phyloP scores from a whole-genome alignment of 2,329 filamentous ascomycete species.

The Arthrobotrys conoides region DNA sequence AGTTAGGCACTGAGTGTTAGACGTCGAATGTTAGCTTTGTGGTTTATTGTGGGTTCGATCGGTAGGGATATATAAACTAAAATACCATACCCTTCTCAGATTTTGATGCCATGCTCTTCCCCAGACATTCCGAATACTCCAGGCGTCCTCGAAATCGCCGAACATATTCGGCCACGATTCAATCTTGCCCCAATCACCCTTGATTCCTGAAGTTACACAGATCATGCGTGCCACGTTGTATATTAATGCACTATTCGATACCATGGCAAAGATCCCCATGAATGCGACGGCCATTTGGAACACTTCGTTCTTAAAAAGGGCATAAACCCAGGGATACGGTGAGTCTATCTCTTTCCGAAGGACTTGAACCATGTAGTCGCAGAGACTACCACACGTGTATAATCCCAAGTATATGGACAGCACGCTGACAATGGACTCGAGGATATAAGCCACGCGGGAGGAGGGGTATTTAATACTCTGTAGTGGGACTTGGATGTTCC shows the following conservation, averaged over 20 bases:
- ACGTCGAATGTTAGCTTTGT: neutral
- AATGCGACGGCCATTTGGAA: constrained; percentile 35
- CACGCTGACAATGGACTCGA: constrained; percentile 7
- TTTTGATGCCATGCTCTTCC: constrained; percentile 41
- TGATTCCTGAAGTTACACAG: constrained; percentile 24
- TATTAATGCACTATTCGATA: constrained; percentile 24
- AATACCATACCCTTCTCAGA: constrained; percentile 27
- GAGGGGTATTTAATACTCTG: constrained; percentile 25
- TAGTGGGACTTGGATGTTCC: constrained; percentile 24
- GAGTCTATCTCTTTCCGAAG: constrained; percentile 13
- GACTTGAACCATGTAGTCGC: constrained; percentile 34
- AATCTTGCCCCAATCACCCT: constrained; percentile 8
- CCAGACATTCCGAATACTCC: constrained; percentile 45
- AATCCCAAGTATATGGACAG: constrained; percentile 32
- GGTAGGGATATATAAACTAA: neutral
- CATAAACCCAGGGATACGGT: constrained; percentile 23
- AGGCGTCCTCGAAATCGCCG: constrained; percentile 29
- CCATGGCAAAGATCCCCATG: constrained; percentile 34
- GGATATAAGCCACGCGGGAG: neutral
- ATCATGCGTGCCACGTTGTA: constrained; percentile 18
- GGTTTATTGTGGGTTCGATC: neutral
- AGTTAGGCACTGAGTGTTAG: constrained; percentile 4
- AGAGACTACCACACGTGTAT: constrained; percentile 12
- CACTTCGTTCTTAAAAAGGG: constrained; percentile 11
- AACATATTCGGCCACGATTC: constrained; percentile 40